Conservation (phyloP, 768 basidiomycete genomes). For the Boletus subcaerulescens region DNA sequence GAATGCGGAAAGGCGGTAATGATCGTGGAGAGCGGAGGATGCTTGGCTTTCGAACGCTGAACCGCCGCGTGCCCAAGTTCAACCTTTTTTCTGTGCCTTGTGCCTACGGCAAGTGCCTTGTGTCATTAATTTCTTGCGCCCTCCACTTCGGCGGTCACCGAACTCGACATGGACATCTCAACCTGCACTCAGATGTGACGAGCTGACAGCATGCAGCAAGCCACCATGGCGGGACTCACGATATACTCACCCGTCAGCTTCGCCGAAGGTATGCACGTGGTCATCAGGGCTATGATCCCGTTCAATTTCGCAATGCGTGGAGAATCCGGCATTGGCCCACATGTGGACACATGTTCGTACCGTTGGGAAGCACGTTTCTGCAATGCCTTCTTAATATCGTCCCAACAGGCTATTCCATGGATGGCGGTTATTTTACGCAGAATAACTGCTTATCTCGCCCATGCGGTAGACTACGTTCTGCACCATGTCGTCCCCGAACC, state of each 20-base stretch:
- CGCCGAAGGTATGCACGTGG: neutral
- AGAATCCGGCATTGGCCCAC: neutral
- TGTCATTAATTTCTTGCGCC: too few species aligned
- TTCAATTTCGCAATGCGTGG: neutral
- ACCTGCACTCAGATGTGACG: too few species aligned
- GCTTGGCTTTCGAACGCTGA: too few species aligned
- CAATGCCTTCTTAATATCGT: constrained; percentile 2
- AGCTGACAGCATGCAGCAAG: too few species aligned
- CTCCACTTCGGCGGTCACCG: too few species aligned
- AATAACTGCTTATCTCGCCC: neutral
- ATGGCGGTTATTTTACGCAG: neutral
- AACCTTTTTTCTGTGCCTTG: too few species aligned
- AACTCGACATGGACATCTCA: too few species aligned
- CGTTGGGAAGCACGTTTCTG: neutral
- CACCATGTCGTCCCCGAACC: constrained; percentile 13
- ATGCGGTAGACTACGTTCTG: neutral
- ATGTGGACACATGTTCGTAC: neutral
- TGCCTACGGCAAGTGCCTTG: too few species aligned
- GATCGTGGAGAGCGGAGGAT: too few species aligned
- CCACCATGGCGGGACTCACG: neutral
- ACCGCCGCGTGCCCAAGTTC: too few species aligned
- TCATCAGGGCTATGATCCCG: neutral
- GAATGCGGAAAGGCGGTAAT: too few species aligned
- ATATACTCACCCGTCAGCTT: neutral
- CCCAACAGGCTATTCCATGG: neutral